phyloP scores from a whole-genome alignment of 441 rosid species.

The Hura crepitans region DNA sequence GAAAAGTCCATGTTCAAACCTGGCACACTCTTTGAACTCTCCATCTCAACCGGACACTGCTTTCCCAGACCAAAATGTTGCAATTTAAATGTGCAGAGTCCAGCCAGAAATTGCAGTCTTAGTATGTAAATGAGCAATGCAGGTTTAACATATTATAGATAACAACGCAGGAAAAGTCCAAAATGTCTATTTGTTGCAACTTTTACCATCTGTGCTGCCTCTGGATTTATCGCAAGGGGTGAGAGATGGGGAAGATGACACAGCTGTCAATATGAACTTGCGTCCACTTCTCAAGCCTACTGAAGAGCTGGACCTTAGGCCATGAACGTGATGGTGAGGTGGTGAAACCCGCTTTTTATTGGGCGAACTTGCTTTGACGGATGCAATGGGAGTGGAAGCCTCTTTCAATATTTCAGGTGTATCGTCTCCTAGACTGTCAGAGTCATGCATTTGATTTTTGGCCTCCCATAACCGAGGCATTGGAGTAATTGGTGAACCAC shows the following conservation, averaged over 20 bases:
- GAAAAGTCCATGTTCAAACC: neutral
- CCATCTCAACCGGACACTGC: neutral
- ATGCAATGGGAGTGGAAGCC: slow-evolving; percentile 26
- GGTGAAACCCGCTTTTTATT: slow-evolving; percentile 53
- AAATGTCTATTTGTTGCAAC: slow-evolving; percentile 12
- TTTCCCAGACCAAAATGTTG: neutral
- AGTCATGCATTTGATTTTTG: slow-evolving; percentile 30
- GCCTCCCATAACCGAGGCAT: slow-evolving; percentile 28
- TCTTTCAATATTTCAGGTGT: slow-evolving; percentile 51
- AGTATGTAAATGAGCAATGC: slow-evolving; percentile 2
- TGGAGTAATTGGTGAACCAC: slow-evolving; percentile 37
- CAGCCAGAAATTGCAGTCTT: slow-evolving; percentile 1
- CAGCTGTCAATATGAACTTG: slow-evolving; percentile 50
- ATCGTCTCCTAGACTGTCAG: slow-evolving; percentile 37
- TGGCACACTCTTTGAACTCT: neutral
- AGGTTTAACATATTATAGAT: neutral
- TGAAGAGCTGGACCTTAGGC: slow-evolving; percentile 36
- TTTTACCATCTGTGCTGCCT: slow-evolving; percentile 21
- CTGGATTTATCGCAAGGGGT: slow-evolving; percentile 38
- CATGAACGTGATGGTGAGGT: slow-evolving; percentile 33
- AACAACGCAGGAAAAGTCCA: too few species aligned
- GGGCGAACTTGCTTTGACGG: slow-evolving; percentile 51
- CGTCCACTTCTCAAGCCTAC: slow-evolving; percentile 47
- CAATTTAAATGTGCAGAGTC: neutral
- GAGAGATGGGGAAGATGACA: slow-evolving; percentile 58